A percentile compares a stretch with the other conserved stretches of the same genome.
phyloP scores from a whole-genome alignment of 2,329 filamentous ascomycete species.

The Claviceps africana region DNA sequence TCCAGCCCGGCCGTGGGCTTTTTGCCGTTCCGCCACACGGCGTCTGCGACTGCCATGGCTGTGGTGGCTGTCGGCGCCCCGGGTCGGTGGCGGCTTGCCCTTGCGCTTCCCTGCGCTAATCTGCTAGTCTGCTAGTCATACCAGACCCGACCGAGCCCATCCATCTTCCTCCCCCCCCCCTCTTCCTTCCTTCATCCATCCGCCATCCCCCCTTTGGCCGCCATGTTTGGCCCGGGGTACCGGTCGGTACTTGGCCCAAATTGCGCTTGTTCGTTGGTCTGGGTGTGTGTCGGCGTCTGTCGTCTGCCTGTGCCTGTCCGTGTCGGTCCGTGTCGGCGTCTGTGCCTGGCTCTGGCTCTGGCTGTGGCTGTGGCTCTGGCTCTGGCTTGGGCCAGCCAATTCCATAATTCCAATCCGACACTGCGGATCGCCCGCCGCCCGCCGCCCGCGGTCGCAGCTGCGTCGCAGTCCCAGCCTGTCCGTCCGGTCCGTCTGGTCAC shows the following conservation, averaged over 20 bases:
- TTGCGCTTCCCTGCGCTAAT: constrained; percentile 7
- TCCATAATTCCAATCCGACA: constrained; percentile 6
- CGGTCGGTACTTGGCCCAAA: not conserved
- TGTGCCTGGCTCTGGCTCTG: no score
- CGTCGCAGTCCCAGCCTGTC: not conserved
- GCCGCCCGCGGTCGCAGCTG: not conserved
- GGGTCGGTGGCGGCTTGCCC: constrained; percentile 6
- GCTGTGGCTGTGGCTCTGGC: no score
- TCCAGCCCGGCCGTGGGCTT: not conserved
- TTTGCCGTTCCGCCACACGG: not conserved
- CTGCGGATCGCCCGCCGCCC: constrained; percentile 2
- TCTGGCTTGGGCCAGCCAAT: not conserved
- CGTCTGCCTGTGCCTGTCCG: no score
- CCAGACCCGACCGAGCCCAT: constrained; percentile 6
- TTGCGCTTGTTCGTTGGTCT: not conserved
- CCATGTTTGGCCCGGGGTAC: not conserved
- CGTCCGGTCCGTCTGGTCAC: no score
- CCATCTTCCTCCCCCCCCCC: not conserved
- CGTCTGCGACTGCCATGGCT: constrained; percentile 1
- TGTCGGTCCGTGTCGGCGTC: no score
- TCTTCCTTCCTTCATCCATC: not conserved
- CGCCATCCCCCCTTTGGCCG: not conserved
- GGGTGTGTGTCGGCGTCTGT: not conserved
- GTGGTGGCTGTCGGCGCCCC: constrained; percentile 1
- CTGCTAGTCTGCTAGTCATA: constrained; percentile 5